Evolutionary conservation across 768 basidiomycete genomes (phyloP), one percentile per base, ranked within the genome.

Genomic region (Amanita pallidorosea): DNA sequence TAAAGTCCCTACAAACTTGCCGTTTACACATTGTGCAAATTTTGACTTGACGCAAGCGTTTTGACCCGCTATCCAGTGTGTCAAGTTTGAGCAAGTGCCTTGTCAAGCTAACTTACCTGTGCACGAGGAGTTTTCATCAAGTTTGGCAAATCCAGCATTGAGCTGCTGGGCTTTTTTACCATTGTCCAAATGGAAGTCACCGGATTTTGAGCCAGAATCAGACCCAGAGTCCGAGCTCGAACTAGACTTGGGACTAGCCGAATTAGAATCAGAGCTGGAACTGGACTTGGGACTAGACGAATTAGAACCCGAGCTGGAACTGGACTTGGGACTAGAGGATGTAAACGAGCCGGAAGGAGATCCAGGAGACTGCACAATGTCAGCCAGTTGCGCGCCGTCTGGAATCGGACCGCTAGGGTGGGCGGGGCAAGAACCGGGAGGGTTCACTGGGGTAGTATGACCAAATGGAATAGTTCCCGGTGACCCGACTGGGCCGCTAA

Each of bases 391-490:
- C 18, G 61, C 41, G 15, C 79, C 77, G 57, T 76, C 75, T 5
- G 76, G 47, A 50, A 80, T 68, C 45, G 75, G 70, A 2, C 75
- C 79, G 18, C 45, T 54, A 9, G 74, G 61, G 53, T 76, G 59
- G 7, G 77, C 78, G 27, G 70, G 70, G 60, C 79, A 79, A 17
- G 75, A 74, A 15, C 77, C 76, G 4, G 72, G 59, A 20, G 78
- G 75, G 54, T 56, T 67, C 29, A 78, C 47, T 1, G 68, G 60
- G 5, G 65, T 56, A 12, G 53, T 67, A 40, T 64, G 59, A 41
- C 76, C 76, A 47, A 79, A 72, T 7, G 80, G 79, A 52, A 79
- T 74, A 15, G 79, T 81, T 29, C 76, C 79, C 2, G 60, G 31
- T 6, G 55, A 61, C 18, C 79, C 79, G 33, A 72, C 67, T 7